Conservation (phyloP, 345 rosid species). For the Mercurialis annua region DNA sequence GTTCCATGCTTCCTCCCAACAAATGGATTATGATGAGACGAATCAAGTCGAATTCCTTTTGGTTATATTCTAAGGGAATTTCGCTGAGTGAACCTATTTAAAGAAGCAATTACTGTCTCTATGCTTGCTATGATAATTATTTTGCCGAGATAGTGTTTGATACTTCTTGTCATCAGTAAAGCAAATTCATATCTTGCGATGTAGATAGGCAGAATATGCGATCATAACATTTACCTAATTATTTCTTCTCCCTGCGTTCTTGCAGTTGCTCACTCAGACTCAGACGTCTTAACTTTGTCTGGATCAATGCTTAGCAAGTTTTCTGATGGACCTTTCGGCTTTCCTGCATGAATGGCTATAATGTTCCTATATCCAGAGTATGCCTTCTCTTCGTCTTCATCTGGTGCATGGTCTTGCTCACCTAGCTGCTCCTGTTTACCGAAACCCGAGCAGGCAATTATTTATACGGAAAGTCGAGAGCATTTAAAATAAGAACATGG, state of each 20-base stretch:
- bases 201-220: neutral
- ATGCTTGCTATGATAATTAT: neutral
- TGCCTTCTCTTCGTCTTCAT: constrained; percentile 23
- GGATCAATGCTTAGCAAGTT: constrained; percentile 20
- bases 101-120: neutral
- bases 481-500: neutral
- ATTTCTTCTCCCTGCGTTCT: constrained; percentile 17
- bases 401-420: constrained; percentile 11
- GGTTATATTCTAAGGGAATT: constrained; percentile 27
- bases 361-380: constrained; percentile 21
- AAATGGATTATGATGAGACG: constrained; percentile 27
- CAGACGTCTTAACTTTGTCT: constrained; percentile 24
- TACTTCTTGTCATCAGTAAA: neutral
- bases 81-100: constrained; percentile 23
- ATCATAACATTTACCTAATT: constrained; percentile 14
- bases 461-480: neutral
- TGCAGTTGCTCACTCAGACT: constrained; percentile 27
- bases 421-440: constrained; percentile 27
- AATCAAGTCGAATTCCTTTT: constrained; percentile 22
- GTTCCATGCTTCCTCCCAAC: constrained; percentile 30
- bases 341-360: constrained; percentile 31
- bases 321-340: constrained; percentile 19
- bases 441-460: constrained; percentile 4
- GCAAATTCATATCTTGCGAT: neutral
- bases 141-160: neutral